Percentiles rank a stretch among this genome's conserved stretches.
These are phyloP conservation scores for Aspergillus quadrilineatus DNA, from an alignment of 2,329 filamentous ascomycete species.

Conservation along the genomic window DNA sequence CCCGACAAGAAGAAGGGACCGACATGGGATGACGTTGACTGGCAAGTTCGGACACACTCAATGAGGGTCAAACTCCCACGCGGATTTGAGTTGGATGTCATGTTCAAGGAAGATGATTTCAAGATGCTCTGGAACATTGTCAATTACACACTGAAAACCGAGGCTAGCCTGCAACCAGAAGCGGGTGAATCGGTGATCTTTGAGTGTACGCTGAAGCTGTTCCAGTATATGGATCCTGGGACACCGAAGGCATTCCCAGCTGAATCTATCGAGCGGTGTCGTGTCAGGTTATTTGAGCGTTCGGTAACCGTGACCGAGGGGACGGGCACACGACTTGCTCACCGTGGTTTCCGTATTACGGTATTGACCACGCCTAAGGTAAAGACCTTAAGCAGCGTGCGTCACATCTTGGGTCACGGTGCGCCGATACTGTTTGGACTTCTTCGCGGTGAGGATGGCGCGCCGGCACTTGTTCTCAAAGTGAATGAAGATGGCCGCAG, in stretches of 20 bases:
- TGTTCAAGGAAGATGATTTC: slow-evolving; percentile 75
- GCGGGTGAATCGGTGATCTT: slow-evolving; percentile 70
- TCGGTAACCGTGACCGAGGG: slow-evolving; percentile 67
- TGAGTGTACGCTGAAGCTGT: slow-evolving; percentile 66
- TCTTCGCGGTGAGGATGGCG: slow-evolving; percentile 67
- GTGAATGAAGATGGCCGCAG: slow-evolving; percentile 65
- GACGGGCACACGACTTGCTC: slow-evolving; percentile 68
- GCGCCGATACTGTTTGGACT: slow-evolving; percentile 76
- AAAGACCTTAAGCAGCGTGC: slow-evolving; percentile 74
- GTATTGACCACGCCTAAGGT: slow-evolving; percentile 75
- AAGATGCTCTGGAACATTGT: slow-evolving; percentile 77
- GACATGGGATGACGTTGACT: slow-evolving; percentile 78
- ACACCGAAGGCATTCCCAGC: slow-evolving; percentile 73
- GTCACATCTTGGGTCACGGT: slow-evolving; percentile 65
- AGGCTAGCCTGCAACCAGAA: slow-evolving; percentile 66
- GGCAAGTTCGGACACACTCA: slow-evolving; percentile 66
- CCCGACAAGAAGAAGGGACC: slow-evolving; percentile 66
- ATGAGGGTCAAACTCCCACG: slow-evolving; percentile 71
- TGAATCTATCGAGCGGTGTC: slow-evolving; percentile 70
- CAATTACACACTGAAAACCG: slow-evolving; percentile 76
- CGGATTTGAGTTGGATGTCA: slow-evolving; percentile 70
- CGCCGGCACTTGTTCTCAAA: slow-evolving; percentile 68
- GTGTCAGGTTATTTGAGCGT: slow-evolving; percentile 73
- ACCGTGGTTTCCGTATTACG: slow-evolving; percentile 76
- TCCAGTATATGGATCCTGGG: slow-evolving; percentile 76